Evolutionary conservation across 208 protist species (phyloP).

Genomic region (Trypanosoma mega): DNA sequence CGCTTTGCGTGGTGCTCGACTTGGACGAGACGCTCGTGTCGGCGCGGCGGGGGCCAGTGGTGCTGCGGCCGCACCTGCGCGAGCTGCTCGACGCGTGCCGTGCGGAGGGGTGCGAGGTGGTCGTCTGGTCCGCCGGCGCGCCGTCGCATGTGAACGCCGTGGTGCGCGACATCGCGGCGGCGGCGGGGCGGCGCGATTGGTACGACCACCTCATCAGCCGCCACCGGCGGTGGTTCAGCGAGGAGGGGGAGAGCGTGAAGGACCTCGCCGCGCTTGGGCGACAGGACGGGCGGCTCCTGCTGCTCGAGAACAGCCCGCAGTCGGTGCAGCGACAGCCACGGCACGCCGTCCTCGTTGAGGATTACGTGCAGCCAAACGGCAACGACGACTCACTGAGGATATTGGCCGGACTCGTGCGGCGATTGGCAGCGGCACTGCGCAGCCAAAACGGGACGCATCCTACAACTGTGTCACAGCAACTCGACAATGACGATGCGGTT

Average conservation of each 20-base stretch:
- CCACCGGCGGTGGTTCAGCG: constrained; percentile 61
- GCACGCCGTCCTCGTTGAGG: constrained; percentile 64
- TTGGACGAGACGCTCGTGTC: constrained; percentile 80
- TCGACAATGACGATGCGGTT: constrained; percentile 14
- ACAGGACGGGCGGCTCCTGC: constrained; percentile 42
- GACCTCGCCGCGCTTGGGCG: constrained; percentile 62
- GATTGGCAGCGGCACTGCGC: constrained; percentile 29
- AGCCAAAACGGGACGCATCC: background rate
- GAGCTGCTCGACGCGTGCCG: constrained; percentile 53
- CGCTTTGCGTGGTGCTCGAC: constrained; percentile 76
- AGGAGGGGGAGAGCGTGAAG: constrained; percentile 45
- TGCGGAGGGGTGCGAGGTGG: constrained; percentile 62
- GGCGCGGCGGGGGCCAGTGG: constrained; percentile 53
- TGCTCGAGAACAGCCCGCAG: constrained; percentile 84
- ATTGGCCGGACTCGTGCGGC: constrained; percentile 43
- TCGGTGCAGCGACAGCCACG: constrained; percentile 55
- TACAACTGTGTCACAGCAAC: constrained; percentile 8
- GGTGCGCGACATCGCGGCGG: constrained; percentile 41
- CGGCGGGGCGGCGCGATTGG: constrained; percentile 50
- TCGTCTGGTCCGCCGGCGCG: constrained; percentile 70
- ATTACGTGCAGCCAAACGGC: constrained; percentile 54
- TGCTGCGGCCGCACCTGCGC: constrained; percentile 49
- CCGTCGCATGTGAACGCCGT: constrained; percentile 71
- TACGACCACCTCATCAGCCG: constrained; percentile 83
- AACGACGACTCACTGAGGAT: constrained; percentile 54